Percentiles rank a stretch among this genome's conserved stretches.
phyloP scores from a whole-genome alignment of 768 basidiomycete genomes.

The Holtermanniella nyarrowii region DNA sequence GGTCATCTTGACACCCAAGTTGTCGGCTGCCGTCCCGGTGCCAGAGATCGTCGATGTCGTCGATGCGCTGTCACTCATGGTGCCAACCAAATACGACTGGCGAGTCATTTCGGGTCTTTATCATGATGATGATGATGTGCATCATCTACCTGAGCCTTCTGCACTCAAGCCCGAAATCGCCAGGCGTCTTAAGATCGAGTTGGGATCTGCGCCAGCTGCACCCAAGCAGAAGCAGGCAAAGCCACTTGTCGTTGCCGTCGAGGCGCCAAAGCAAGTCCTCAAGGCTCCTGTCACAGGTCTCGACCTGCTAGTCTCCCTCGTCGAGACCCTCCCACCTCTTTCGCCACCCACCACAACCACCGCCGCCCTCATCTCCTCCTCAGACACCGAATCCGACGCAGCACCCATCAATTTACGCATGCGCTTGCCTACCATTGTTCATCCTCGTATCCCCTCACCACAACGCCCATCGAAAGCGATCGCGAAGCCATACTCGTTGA shows the following conservation, averaged over 20 bases:
- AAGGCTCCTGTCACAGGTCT: neutral
- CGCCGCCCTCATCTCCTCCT: too few species aligned
- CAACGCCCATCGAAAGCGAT: neutral
- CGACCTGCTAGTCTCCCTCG: neutral
- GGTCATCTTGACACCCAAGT: neutral
- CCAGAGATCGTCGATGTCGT: neutral
- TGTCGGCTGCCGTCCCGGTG: neutral
- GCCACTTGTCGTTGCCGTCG: neutral
- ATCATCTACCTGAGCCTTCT: too few species aligned
- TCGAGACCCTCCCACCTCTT: neutral
- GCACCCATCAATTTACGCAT: too few species aligned
- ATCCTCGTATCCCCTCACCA: neutral
- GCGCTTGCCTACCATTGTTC: neutral
- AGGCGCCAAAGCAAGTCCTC: neutral
- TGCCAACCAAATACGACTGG: neutral
- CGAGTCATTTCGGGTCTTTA: neutral
- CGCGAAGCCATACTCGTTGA: conserved; percentile 9
- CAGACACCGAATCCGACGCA: too few species aligned
- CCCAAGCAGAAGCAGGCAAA: neutral
- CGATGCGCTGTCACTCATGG: too few species aligned
- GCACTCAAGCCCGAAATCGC: too few species aligned
- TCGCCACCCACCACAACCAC: neutral
- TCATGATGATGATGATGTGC: neutral
- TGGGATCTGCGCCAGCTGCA: too few species aligned
- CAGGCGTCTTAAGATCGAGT: too few species aligned